A percentile compares a stretch with the other conserved stretches of the same genome.
Evolutionary conservation across 495 filamentous ascomycete genomes (phyloP).

Genomic region (Neurospora pannonica): DNA sequence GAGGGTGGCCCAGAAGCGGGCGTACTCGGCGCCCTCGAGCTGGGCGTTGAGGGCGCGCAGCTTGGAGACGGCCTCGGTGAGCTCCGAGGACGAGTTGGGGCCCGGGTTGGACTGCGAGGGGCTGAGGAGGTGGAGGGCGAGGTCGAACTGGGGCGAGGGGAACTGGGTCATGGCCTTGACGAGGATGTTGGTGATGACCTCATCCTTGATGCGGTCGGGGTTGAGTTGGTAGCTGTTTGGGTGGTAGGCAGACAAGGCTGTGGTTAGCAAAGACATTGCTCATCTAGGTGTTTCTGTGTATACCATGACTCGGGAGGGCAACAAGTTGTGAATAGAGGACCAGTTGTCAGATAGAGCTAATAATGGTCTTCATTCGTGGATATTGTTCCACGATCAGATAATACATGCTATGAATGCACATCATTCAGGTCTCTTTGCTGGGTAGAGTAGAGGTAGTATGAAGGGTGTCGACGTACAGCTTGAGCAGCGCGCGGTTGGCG

Average conservation of each 20-base stretch:
- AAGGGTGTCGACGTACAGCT: conserved; percentile 66
- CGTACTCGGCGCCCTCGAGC: conserved; percentile 78
- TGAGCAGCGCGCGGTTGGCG: conserved; percentile 89
- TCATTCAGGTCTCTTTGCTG: conserved; percentile 38
- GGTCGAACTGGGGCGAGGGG: conserved; percentile 89
- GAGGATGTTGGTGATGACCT: conserved; percentile 96
- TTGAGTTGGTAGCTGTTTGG: conserved; percentile 92
- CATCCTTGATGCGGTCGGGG: conserved; percentile 91
- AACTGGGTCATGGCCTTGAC: conserved; percentile 96
- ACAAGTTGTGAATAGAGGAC: conserved; percentile 9
- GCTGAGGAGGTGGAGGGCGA: conserved; percentile 83
- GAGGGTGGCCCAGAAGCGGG: conserved; percentile 84
- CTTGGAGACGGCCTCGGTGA: conserved; percentile 83
- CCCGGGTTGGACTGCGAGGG: conserved; percentile 30
- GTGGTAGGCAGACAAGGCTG: neutral
- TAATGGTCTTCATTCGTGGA: conserved; percentile 38
- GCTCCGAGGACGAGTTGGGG: conserved; percentile 41
- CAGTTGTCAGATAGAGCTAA: conserved; percentile 56
- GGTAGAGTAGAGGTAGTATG: neutral
- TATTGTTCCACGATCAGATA: conserved; percentile 66
- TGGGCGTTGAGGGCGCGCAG: conserved; percentile 73
- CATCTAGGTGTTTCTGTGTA: neutral
- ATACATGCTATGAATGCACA: conserved; percentile 75
- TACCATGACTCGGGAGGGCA: neutral
- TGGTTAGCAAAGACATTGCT: conserved; percentile 4